Evolutionary conservation across 108 stramenopile genomes (phyloP).

Genomic region (Skeletonema grethae): DNA sequence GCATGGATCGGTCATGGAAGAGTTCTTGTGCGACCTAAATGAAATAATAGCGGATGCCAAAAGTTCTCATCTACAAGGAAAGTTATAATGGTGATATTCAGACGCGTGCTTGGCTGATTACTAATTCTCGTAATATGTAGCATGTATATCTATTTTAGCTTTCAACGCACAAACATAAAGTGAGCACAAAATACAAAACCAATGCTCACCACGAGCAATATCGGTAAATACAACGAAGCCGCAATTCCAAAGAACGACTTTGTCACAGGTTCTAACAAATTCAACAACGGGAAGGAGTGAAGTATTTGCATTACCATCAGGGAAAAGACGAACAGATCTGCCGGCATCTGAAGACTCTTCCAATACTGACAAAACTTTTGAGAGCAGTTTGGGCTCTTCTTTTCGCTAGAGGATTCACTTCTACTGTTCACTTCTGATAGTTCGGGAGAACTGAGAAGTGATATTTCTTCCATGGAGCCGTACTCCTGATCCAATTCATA

Average conservation of each 20-base stretch:
- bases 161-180: conserved; percentile 28
- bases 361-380: conserved; percentile 8
- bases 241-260: conserved; percentile 9
- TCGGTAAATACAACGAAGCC: conserved; percentile 12
- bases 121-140: too few relatives aligned
- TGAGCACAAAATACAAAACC: conserved; percentile 10
- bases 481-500: conserved; percentile 20
- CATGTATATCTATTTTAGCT: neutral
- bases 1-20: neutral
- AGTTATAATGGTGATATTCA: neutral
- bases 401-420: neutral
- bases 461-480: conserved; percentile 34
- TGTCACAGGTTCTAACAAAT: conserved; percentile 26
- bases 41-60: neutral
- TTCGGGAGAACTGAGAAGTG: conserved; percentile 11
- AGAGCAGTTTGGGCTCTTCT: neutral
- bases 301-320: conserved; percentile 24
- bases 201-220: conserved; percentile 4
- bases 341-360: conserved; percentile 7
- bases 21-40: neutral
- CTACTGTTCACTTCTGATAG: neutral
- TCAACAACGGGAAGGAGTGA: conserved; percentile 14
- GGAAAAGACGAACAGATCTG: conserved; percentile 24
- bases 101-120: too few relatives aligned
- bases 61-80: neutral